phyloP scores from a whole-genome alignment of 768 basidiomycete species.

The Mycena indigotica region DNA sequence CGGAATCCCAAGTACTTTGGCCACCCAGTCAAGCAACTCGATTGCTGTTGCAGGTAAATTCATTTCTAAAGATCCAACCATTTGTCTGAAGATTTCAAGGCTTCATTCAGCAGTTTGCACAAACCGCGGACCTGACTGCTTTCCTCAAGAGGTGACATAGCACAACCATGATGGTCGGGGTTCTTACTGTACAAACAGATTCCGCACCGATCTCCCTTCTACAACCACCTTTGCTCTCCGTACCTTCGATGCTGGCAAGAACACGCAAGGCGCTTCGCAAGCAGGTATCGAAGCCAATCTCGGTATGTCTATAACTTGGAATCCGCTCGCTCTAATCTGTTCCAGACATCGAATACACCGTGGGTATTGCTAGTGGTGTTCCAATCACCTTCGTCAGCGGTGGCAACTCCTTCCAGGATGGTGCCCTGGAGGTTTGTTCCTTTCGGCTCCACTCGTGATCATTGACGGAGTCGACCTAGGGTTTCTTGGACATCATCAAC shows the following conservation, averaged over 20 bases:
- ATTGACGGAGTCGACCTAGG: slow-evolving; percentile 1
- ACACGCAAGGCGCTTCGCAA: slow-evolving; percentile 30
- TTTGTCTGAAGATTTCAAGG: slow-evolving; percentile 21
- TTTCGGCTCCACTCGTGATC: background rate
- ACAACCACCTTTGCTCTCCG: slow-evolving; percentile 36
- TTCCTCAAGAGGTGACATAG: slow-evolving; percentile 25
- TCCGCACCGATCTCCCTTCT: slow-evolving; percentile 35
- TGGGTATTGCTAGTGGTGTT: slow-evolving; percentile 38
- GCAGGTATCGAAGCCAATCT: slow-evolving; percentile 40
- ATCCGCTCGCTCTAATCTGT: slow-evolving; percentile 5
- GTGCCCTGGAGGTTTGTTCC: slow-evolving; percentile 24
- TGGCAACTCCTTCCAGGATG: slow-evolving; percentile 32
- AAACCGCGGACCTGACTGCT: slow-evolving; percentile 30
- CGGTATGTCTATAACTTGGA: slow-evolving; percentile 7
- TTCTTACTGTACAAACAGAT: background rate
- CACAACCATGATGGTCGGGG: background rate
- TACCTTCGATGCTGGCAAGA: slow-evolving; percentile 39
- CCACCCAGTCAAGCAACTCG: slow-evolving; percentile 25
- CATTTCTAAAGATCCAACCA: slow-evolving; percentile 1
- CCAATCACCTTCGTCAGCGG: slow-evolving; percentile 38
- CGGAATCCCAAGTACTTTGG: slow-evolving; percentile 27
- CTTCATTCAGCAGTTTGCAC: slow-evolving; percentile 37
- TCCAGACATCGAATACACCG: slow-evolving; percentile 39
- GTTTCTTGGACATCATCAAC: slow-evolving; percentile 38
- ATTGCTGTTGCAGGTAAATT: slow-evolving; percentile 24